Evolutionary conservation across 768 basidiomycete genomes (phyloP).

Genomic region (Rubroboletus satanas): DNA sequence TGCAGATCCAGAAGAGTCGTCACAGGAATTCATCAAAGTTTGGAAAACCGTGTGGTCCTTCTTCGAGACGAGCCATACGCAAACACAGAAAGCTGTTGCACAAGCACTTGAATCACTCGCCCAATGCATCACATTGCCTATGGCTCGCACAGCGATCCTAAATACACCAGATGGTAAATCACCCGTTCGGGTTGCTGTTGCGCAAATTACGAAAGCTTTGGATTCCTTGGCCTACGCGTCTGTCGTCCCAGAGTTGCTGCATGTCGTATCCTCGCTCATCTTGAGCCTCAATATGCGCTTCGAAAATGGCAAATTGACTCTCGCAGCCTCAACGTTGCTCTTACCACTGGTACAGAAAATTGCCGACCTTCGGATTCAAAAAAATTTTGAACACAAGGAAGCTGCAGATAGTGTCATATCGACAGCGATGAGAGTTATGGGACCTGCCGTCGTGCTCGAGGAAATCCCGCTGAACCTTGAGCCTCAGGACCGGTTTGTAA

Average conservation of each 20-base stretch:
- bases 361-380: constrained; percentile 69
- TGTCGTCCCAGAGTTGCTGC: constrained; percentile 77
- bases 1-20: constrained; percentile 47
- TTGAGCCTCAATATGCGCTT: constrained; percentile 52
- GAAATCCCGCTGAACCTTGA: constrained; percentile 84
- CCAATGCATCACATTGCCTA: constrained; percentile 64
- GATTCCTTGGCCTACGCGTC: constrained; percentile 70
- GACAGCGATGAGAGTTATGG: constrained; percentile 78
- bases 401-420: constrained; percentile 76
- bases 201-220: constrained; percentile 62
- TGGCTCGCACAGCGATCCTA: constrained; percentile 50
- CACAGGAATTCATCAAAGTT: constrained; percentile 53
- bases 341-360: constrained; percentile 66
- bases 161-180: constrained; percentile 48
- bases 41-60: constrained; percentile 79
- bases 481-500: constrained; percentile 66
- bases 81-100: constrained; percentile 60
- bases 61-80: constrained; percentile 63
- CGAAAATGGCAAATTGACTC: constrained; percentile 37
- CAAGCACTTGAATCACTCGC: constrained; percentile 60
- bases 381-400: constrained; percentile 88
- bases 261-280: constrained; percentile 67
- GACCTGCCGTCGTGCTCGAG: constrained; percentile 73
- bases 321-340: constrained; percentile 69
- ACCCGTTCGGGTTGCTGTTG: constrained; percentile 58